Base-by-base conservation (phyloP, 2,329 filamentous ascomycete species). In the Aureobasidium mangrovei region DNA sequence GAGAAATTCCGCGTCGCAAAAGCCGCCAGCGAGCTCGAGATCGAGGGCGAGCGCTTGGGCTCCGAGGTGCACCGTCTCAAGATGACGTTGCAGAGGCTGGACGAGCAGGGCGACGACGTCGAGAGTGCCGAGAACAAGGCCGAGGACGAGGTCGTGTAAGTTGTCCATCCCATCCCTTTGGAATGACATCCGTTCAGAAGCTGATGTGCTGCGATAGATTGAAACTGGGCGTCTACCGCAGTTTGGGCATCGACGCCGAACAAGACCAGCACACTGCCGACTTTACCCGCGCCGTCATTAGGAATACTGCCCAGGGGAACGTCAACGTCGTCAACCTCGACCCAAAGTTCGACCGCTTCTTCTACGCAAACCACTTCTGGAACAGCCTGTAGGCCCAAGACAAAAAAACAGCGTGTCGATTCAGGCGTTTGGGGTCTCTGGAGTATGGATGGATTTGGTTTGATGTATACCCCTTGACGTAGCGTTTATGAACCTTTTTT, bases 331-430 rank as follows among this genome's bases (percentile, higher is more conserved):
- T 98, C 57, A 95, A 95, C 65, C 84, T 98, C 68, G 91, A 97
- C 64, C 84, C 86, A 63, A 95, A 93, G 73, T 91, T 95, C 69
- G 91, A 88, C 56, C 80, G 84, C 58, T 91, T 86, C 69, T 96
- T 94, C 66, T 95, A 96, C 65, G 88, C 91, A 26, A 94, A 95
- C 64, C 95, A 95, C 69, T 94, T 97, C 66, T 98, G 93, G 93
- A 80, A 89, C 64, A 91, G 84, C 31, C 76, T 96, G 68, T 94
- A 74, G n/a, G 32, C 32, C 32, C 10, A 7, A 35, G 32, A 35
- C 18, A 18, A 18, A 18, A 18, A 18, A 18, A 18, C 18, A 18
- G 18, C 18, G 18, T 18, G 18, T 18, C 18, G 1, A 18, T 18
- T 18, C 18, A 18, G 18, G 18, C 18, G 18, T 18, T 18, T 18